Evolutionary conservation across 2,329 filamentous ascomycete genomes (phyloP), one percentile per base, ranked within the genome.

Genomic region (Bertia moriformis): DNA sequence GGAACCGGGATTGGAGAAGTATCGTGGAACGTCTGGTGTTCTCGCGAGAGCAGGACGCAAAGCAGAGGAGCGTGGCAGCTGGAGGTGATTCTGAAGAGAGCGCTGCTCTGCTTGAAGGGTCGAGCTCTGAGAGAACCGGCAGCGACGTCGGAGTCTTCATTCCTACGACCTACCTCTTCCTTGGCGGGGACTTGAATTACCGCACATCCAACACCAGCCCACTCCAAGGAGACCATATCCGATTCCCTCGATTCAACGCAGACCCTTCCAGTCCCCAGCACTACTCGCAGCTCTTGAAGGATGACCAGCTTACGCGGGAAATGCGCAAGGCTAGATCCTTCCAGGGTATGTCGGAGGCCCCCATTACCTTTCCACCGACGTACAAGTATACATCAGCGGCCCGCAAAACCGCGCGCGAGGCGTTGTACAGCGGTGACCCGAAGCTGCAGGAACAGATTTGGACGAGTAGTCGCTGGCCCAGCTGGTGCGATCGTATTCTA

Each of bases 141-240:
- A 45, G 73, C 47, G 57, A 70, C 45, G 61, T 74, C 30, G 76
- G 75, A 22, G 73, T 96, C 41, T 95, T 88, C 62, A 74, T 72
- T 38, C 75, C 84, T 1, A 71, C 69, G 3, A 78, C 78, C 3
- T 78, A 93, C 54, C 65, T 95, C 1, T 93, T 96, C 55, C 67
- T 96, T 37, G 82, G 80, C 0, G 91, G 91, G 18, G 91, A 98
- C 56, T 70, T 98, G 43, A 98, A 98, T 65, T 98, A 98, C 60
- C 82, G 91, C 47, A 93, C 89, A 14, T 75, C 78, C 4, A 70
- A 77, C 44, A 69, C 66, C 1, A 63, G 69, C 0, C 87, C 88
- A 1, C 61, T 66, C 0, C 62, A 70, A 1, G 59, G 66, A 2
- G 77, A 83, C 38, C 65, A 50, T 38, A 61, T 4, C 57, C 56